Evolutionary conservation across 495 filamentous ascomycete genomes (phyloP), one percentile per base, ranked within the genome.

Genomic region (Neurospora sp.): DNA sequence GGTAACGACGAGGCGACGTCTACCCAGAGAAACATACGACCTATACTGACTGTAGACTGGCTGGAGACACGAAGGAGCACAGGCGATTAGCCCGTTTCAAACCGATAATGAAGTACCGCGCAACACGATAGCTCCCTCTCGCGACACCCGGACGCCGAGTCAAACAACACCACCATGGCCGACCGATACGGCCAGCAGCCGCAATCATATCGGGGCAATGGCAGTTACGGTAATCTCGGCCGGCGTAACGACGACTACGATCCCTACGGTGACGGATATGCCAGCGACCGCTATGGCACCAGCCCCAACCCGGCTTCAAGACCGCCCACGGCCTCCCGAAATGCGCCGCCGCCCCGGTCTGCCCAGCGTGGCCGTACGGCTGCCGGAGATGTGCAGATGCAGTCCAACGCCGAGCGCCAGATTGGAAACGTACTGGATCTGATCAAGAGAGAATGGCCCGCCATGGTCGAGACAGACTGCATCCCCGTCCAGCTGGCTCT

Each of bases 401-500:
- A 85, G 74, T 80, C 82, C 46, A 84, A 76, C 70, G 84, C 84
- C 70, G 82, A 86, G 76, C 78, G 82, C 68, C 78, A 86, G 78
- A 85, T 86, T 70, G 75, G 78, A 70, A 81, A 84, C 73, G 85
- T 86, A 5, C 81, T 86, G 39, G 84, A 86, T 71, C 77, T 92
- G 69, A 97, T 98, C 75, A 89, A 94, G 78, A 83, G 86, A 68
- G 93, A 96, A 77, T 99, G 95, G 95, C 89, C 91, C 72, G 92
- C 94, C 76, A 96, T 99, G 92, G 90, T 89, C 71, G 87, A 91
- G 76, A 90, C 91, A 68, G 89, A 94, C 75, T 98, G 94, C 79
- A 88, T 97, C 53, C 96, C 96, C 22, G 92, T 98, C 4, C 93
- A 98, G 79, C 88, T 97, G 39, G 94, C 96, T 27, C 85, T 99